Evolutionary conservation across 2,329 filamentous ascomycete species (phyloP), one percentile per base, ranked within the genome.

Genomic region (Trichoderma harzianum): DNA sequence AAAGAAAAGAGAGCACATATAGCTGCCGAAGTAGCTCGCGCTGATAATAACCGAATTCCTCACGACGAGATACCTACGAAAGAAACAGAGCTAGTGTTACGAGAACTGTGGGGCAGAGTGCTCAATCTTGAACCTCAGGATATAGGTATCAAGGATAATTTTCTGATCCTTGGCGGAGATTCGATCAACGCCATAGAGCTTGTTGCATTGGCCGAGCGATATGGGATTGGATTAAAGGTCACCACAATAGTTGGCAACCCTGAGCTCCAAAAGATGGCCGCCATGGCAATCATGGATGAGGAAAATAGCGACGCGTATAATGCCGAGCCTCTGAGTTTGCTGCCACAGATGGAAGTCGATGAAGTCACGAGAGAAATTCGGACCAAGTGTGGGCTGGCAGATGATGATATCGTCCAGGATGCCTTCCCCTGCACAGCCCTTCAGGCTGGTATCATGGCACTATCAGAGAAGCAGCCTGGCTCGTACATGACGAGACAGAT

Each of bases 181-280:
- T 77, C 75, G 2, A 77, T 77, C 24, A 72, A 70, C 16, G 75
- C 76, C n/a, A 76, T 77, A 32, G 64, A 74, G 7, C 72, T 76
- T 10, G 72, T 69, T 61, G 55, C 66, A 24, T 24, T 60, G 30
- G 66, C 55, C n/a, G 53, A 51, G 24, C 30, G 47, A 18, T 47
- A 60, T 51, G 66, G 66, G 1, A 69, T 69, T 14, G 39, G 53
- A 14, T 26, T 69, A 8, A 69, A 26, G 5, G 66, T 43, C 21
- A 72, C 18, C 63, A 57, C n/a, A 1, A 70, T 64, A 7, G n/a
- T 70, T 26, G 30, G 34, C 18, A 55, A 64, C 18, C 66, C 66
- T 8, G 30, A 26, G 3, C 67, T 70, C 10, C 32, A 72, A 8
- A 47, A 51, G 5, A 71, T 70, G 67, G 67, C 67, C 5, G 32